These are phyloP conservation scores for Tylopilus plumbeoviolaceoides DNA, from an alignment of 768 basidiomycete species.

Conservation along the genomic window DNA sequence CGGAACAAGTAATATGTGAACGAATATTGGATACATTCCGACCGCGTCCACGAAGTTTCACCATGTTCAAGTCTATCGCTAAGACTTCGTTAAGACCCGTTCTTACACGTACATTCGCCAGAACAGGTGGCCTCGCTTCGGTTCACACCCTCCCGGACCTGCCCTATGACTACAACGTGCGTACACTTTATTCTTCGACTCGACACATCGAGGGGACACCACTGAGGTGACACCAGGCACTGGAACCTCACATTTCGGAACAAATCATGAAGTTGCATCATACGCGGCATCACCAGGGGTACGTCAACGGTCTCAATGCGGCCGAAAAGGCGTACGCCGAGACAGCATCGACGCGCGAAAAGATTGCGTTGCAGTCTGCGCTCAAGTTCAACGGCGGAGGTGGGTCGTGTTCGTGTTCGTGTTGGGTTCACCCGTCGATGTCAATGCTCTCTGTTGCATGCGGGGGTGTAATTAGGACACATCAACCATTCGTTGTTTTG, in stretches of 20 bases:
- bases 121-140: constrained; percentile 38
- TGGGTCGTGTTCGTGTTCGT: constrained; percentile 21
- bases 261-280: constrained; percentile 96
- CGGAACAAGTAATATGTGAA: too few species aligned
- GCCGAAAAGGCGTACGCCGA: constrained; percentile 82
- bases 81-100: constrained; percentile 42
- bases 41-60: neutral
- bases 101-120: constrained; percentile 43
- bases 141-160: constrained; percentile 75
- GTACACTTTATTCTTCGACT: constrained; percentile 13
- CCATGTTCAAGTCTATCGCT: constrained; percentile 50
- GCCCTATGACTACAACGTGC: constrained; percentile 76
- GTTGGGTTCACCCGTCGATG: neutral
- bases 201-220: neutral
- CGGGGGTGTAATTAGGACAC: constrained; percentile 45
- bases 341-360: constrained; percentile 60
- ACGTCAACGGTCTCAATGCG: constrained; percentile 92
- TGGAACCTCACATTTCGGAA: constrained; percentile 88
- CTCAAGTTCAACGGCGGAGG: constrained; percentile 99
- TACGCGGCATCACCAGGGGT: constrained; percentile 86
- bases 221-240: constrained; percentile 45
- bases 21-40: too few species aligned
- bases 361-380: constrained; percentile 83
- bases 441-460: neutral
- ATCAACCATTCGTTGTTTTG: constrained; percentile 97